A percentile compares a stretch with the other conserved stretches of the same genome.
phyloP scores from a whole-genome alignment of 257 asterid species.

The Handroanthus guayacan region DNA sequence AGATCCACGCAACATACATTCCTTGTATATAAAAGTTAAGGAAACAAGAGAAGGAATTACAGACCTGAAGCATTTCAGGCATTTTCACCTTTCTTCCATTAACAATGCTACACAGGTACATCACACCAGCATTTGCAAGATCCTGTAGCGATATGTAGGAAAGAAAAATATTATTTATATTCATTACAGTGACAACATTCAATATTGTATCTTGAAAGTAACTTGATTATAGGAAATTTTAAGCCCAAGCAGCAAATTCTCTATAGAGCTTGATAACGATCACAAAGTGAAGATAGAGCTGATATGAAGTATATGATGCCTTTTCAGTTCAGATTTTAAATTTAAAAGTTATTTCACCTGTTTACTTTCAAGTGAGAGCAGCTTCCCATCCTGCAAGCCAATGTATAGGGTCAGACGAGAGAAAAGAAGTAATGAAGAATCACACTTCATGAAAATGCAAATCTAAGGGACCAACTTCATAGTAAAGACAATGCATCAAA shows the following conservation, averaged over 20 bases:
- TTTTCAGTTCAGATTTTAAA: background rate
- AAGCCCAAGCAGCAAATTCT: slow-evolving; percentile 1
- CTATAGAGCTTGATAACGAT: slow-evolving; percentile 5
- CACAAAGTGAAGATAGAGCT: slow-evolving; percentile 8
- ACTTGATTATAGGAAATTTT: slow-evolving; percentile 3
- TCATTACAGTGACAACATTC: background rate
- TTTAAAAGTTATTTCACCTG: slow-evolving; percentile 60
- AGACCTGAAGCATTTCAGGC: slow-evolving; percentile 78
- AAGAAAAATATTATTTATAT: slow-evolving; percentile 15
- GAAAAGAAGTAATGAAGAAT: background rate
- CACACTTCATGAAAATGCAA: background rate
- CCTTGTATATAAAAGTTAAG: background rate
- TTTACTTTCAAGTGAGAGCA: slow-evolving; percentile 72
- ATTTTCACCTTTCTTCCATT: slow-evolving; percentile 61
- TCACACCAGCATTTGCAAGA: slow-evolving; percentile 75
- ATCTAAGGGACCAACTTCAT: background rate
- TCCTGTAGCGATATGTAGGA: slow-evolving; percentile 51
- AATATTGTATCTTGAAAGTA: background rate
- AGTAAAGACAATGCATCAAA: background rate
- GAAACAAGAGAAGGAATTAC: slow-evolving; percentile 20
- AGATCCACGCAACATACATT: background rate
- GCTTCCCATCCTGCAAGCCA: slow-evolving; percentile 72
- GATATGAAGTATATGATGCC: background rate
- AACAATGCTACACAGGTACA: slow-evolving; percentile 67
- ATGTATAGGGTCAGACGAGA: slow-evolving; percentile 2